Conservation (phyloP, 108 stramenopile genomes). For the Skeletonema menzelii region DNA sequence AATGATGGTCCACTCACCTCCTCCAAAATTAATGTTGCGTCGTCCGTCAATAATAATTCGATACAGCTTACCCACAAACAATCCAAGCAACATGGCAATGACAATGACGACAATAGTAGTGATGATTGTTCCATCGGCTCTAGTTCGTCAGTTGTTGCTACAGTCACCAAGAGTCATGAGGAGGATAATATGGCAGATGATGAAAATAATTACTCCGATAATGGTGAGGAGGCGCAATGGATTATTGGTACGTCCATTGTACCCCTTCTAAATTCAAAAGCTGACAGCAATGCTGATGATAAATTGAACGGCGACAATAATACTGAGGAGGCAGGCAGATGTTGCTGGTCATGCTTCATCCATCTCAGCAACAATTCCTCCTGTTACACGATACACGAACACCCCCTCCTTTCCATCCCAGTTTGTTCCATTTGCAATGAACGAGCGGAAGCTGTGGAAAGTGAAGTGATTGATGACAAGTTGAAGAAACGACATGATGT, state of each 20-base stretch:
- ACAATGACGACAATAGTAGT: neutral
- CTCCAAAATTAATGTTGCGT: no score
- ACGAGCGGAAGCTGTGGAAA: slow-evolving; percentile 38
- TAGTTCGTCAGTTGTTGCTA: no score
- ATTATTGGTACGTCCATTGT: neutral
- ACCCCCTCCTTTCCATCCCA: slow-evolving; percentile 51
- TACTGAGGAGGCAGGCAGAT: neutral
- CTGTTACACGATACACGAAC: slow-evolving; percentile 48
- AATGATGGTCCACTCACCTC: no score
- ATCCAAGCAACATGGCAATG: neutral
- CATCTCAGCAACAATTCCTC: neutral
- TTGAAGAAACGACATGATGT: slow-evolving; percentile 4
- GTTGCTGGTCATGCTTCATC: slow-evolving; percentile 35
- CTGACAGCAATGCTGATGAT: neutral
- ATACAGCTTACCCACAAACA: no score
- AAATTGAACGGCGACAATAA: neutral
- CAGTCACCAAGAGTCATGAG: no score
- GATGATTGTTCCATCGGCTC: neutral
- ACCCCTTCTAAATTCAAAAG: neutral
- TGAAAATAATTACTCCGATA: no score
- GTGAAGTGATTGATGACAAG: slow-evolving; percentile 8
- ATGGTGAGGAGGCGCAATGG: neutral
- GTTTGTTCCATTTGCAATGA: slow-evolving; percentile 59
- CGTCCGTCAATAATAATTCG: no score
- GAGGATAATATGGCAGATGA: no score